Evolutionary conservation across 108 stramenopile genomes (phyloP).

Genomic region (Skeletonema marinoi): DNA sequence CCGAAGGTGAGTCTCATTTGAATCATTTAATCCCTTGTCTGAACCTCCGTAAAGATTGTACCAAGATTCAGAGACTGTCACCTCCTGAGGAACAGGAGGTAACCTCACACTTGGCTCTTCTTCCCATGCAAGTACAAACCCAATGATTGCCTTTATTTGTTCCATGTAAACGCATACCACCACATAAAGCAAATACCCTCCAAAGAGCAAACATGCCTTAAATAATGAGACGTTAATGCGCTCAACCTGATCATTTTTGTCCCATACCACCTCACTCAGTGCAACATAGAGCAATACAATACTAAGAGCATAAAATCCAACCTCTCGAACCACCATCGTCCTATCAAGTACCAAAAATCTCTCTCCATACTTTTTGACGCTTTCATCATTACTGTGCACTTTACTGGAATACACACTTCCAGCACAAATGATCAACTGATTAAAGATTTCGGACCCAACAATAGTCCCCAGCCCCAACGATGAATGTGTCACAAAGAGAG

Average conservation of each 20-base stretch:
- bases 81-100: not conserved
- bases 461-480: slow-evolving; percentile 83
- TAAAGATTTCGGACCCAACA: slow-evolving; percentile 74
- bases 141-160: not conserved
- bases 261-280: slow-evolving; percentile 47
- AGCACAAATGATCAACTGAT: slow-evolving; percentile 86
- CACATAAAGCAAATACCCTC: slow-evolving; percentile 73
- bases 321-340: slow-evolving; percentile 68
- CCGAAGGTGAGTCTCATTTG: not conserved
- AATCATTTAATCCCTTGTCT: not conserved
- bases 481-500: slow-evolving; percentile 84
- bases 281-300: slow-evolving; percentile 62
- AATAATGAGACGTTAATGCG: slow-evolving; percentile 63
- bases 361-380: slow-evolving; percentile 40
- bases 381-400: not conserved
- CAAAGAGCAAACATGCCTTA: slow-evolving; percentile 66
- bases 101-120: not conserved
- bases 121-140: slow-evolving; percentile 1
- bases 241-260: slow-evolving; percentile 47
- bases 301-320: slow-evolving; percentile 68
- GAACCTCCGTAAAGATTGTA: not conserved
- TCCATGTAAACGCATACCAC: slow-evolving; percentile 70
- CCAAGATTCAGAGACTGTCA: not conserved
- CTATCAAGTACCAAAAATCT: slow-evolving; percentile 52
- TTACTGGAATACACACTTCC: slow-evolving; percentile 67